Percentiles rank a stretch among this genome's conserved stretches.
Evolutionary conservation across 164 flowering plant species (phyloP).

Genomic region (Stephania japonica): DNA sequence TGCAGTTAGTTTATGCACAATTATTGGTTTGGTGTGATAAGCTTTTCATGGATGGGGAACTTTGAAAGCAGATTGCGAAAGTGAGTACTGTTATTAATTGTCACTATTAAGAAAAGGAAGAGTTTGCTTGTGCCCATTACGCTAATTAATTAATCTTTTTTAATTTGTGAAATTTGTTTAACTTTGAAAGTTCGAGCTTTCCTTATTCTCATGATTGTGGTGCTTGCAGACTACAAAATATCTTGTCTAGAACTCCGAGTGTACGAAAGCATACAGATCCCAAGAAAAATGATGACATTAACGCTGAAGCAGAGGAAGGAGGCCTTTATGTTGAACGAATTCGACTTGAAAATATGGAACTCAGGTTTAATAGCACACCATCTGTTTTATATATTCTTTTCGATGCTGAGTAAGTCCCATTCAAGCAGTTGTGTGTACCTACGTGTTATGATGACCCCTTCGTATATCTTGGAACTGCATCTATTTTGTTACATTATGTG

Average conservation of each 20-base stretch:
- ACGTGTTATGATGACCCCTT: neutral
- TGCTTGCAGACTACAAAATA: slow-evolving; percentile 46
- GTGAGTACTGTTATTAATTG: neutral
- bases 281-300: slow-evolving; percentile 65
- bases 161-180: neutral
- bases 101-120: neutral
- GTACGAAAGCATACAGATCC: slow-evolving; percentile 32
- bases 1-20: no score
- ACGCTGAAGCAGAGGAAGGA: slow-evolving; percentile 34
- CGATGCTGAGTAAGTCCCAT: neutral
- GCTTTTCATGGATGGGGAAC: no score
- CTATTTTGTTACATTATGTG: no score
- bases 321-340: slow-evolving; percentile 68
- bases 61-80: no score
- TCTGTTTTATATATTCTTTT: neutral
- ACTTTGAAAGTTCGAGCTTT: neutral
- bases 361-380: slow-evolving; percentile 36
- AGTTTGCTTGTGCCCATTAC: neutral
- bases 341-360: slow-evolving; percentile 75
- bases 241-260: slow-evolving; percentile 40
- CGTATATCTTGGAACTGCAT: no score
- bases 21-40: no score
- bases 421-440: neutral
- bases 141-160: neutral
- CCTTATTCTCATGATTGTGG: slow-evolving; percentile 15